Evolutionary conservation across 78 protist species (phyloP).

Genomic region (Dictyostelium intermedium): DNA sequence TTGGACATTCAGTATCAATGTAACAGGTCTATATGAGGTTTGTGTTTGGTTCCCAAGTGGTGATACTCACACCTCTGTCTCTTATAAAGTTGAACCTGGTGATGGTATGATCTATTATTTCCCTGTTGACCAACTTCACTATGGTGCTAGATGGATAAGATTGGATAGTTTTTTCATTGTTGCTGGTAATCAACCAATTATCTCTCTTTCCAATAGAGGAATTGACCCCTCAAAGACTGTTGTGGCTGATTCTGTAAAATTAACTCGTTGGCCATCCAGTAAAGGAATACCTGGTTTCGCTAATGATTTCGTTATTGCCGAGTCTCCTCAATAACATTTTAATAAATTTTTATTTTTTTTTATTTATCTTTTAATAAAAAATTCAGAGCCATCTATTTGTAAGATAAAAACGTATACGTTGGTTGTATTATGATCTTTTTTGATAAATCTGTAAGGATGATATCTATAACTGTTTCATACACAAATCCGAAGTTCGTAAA

Average conservation of each 20-base stretch:
- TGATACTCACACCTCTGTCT: neutral
- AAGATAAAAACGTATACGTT: too few relatives aligned
- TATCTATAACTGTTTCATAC: too few relatives aligned
- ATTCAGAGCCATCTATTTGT: too few relatives aligned
- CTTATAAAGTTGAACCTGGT: slow-evolving; percentile 1
- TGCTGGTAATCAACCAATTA: slow-evolving; percentile 17
- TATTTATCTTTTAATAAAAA: too few relatives aligned
- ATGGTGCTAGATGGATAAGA: slow-evolving; percentile 75
- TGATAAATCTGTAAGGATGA: too few relatives aligned
- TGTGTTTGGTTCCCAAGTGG: slow-evolving; percentile 72
- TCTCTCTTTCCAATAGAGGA: neutral
- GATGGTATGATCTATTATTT: neutral
- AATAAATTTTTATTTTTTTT: neutral
- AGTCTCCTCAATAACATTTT: neutral
- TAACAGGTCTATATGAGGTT: slow-evolving; percentile 57
- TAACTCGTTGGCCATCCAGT: slow-evolving; percentile 53
- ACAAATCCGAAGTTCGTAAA: too few relatives aligned
- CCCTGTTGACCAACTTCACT: slow-evolving; percentile 31
- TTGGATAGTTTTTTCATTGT: slow-evolving; percentile 41
- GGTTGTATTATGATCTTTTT: too few relatives aligned
- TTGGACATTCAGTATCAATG: slow-evolving; percentile 11
- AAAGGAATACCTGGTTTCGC: slow-evolving; percentile 59
- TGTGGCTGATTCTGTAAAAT: slow-evolving; percentile 56
- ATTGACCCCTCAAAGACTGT: neutral
- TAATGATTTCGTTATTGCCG: neutral